Percentiles rank a stretch among this genome's conserved stretches.
Evolutionary conservation across 345 rosid genomes (phyloP).

Genomic region (Populus davidiana): DNA sequence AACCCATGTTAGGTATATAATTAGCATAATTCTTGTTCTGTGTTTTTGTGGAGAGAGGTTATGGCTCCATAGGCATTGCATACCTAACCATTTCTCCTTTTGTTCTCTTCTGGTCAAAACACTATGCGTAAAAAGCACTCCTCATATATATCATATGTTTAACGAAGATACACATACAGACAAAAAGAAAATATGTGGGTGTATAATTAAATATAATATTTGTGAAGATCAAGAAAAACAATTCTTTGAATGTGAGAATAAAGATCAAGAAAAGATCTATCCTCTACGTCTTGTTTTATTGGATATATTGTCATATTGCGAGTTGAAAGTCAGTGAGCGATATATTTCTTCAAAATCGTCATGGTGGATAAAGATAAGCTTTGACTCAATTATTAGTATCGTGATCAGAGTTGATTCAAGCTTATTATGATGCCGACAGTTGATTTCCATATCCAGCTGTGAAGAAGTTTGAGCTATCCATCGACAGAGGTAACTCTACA

Average conservation of each 20-base stretch:
- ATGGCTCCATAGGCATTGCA: background rate
- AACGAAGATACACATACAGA: background rate
- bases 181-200: background rate
- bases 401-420: background rate
- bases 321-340: background rate
- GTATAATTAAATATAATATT: background rate
- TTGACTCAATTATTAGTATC: slow-evolving; percentile 3
- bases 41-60: background rate
- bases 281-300: background rate
- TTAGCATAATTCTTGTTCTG: background rate
- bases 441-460: background rate
- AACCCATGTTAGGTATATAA: background rate
- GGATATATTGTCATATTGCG: background rate
- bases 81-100: background rate
- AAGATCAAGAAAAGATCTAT: background rate
- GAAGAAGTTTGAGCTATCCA: background rate
- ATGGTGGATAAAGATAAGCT: slow-evolving; percentile 3
- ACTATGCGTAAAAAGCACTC: background rate
- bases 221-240: background rate
- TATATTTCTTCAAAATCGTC: background rate
- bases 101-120: background rate
- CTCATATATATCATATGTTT: background rate
- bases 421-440: background rate
- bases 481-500: background rate
- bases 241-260: background rate